Evolutionary conservation across 83 land plant species (phyloP).

Genomic region (Picea abies): DNA sequence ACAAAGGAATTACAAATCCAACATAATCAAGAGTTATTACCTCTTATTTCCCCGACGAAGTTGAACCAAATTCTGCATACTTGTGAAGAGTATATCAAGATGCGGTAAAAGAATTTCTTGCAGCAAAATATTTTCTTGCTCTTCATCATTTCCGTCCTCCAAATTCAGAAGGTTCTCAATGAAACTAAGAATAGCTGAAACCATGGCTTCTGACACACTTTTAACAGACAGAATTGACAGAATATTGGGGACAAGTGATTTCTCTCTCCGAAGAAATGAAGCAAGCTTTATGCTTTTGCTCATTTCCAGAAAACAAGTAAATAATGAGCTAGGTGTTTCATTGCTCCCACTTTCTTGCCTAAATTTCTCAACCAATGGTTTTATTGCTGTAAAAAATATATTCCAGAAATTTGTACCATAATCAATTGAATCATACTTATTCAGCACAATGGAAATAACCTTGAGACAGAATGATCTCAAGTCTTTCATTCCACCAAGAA

Average conservation of each 20-base stretch:
- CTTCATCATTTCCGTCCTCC: slow-evolving; percentile 37
- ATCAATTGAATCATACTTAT: slow-evolving; percentile 70
- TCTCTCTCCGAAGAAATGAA: slow-evolving; percentile 57
- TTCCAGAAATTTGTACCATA: slow-evolving; percentile 77
- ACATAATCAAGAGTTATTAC: slow-evolving; percentile 33
- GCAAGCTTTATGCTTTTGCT: slow-evolving; percentile 66
- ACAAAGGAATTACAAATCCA: background rate
- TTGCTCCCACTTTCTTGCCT: slow-evolving; percentile 75
- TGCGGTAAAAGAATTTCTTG: slow-evolving; percentile 49
- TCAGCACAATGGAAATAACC: slow-evolving; percentile 60
- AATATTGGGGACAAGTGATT: slow-evolving; percentile 64
- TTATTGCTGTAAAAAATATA: slow-evolving; percentile 63
- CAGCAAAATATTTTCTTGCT: slow-evolving; percentile 25
- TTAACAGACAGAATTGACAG: slow-evolving; percentile 66
- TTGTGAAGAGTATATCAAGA: slow-evolving; percentile 49
- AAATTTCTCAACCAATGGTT: slow-evolving; percentile 61
- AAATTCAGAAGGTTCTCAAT: slow-evolving; percentile 66
- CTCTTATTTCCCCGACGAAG: slow-evolving; percentile 38
- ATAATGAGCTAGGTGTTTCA: slow-evolving; percentile 78
- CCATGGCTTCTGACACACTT: slow-evolving; percentile 60
- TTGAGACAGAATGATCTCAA: slow-evolving; percentile 80
- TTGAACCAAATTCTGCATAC: slow-evolving; percentile 46
- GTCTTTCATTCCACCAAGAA: slow-evolving; percentile 39
- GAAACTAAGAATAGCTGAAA: slow-evolving; percentile 68
- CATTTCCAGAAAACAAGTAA: slow-evolving; percentile 90